Percentiles rank a stretch among this genome's conserved stretches.
Conservation (phyloP, 1,139 yeast genomes). For the Scheffersomyces parashehatae region DNA sequence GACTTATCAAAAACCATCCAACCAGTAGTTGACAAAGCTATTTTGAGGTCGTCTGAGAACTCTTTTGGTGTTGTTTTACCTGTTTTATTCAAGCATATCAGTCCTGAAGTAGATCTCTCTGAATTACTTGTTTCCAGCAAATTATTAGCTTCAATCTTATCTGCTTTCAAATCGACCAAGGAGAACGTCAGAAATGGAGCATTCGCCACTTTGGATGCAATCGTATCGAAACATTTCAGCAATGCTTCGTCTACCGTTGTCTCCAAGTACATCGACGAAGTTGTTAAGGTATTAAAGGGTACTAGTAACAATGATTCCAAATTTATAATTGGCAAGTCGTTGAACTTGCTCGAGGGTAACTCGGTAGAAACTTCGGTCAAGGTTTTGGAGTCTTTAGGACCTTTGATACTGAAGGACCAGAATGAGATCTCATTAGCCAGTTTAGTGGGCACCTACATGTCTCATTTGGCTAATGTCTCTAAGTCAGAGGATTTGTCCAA, state of each 20-base stretch:
- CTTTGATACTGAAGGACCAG: slow-evolving; percentile 67
- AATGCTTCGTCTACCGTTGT: slow-evolving; percentile 15
- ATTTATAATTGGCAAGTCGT: slow-evolving; percentile 20
- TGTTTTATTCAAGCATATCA: slow-evolving; percentile 41
- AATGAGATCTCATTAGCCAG: slow-evolving; percentile 64
- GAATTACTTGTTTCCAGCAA: slow-evolving; percentile 43
- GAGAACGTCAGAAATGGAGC: slow-evolving; percentile 61
- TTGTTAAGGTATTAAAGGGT: slow-evolving; percentile 58
- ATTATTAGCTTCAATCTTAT: slow-evolving; percentile 57
- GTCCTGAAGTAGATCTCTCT: slow-evolving; percentile 19
- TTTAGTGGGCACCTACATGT: slow-evolving; percentile 51
- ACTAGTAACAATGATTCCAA: slow-evolving; percentile 73
- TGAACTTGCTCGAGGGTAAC: slow-evolving; percentile 9
- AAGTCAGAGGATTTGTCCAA: slow-evolving; percentile 8
- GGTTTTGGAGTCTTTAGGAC: slow-evolving; percentile 45
- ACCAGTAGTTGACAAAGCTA: slow-evolving; percentile 72
- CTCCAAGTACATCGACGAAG: slow-evolving; percentile 44
- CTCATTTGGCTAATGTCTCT: slow-evolving; percentile 27
- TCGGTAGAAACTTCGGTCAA: slow-evolving; percentile 17
- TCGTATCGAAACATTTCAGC: slow-evolving; percentile 20
- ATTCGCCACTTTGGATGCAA: slow-evolving; percentile 34
- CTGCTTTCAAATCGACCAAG: slow-evolving; percentile 73
- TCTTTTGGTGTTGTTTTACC: slow-evolving; percentile 58
- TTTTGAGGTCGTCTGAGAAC: slow-evolving; percentile 79
- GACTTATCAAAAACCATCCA: slow-evolving; percentile 45